Evolutionary conservation across 768 basidiomycete species (phyloP).

Genomic region (Suillus spraguei): DNA sequence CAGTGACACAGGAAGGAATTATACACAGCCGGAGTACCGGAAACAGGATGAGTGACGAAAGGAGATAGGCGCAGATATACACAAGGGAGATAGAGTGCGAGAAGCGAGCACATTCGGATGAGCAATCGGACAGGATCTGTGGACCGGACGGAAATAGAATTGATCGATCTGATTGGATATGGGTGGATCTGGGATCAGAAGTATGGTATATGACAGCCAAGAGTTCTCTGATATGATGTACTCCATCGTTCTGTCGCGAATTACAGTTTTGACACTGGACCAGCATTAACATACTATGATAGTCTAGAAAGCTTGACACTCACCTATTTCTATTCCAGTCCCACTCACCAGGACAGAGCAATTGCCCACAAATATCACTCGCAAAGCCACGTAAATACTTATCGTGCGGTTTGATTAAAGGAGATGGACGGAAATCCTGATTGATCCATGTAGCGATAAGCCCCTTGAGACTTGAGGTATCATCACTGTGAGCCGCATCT

Average conservation of each 20-base stretch:
- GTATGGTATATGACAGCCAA: too few relatives aligned
- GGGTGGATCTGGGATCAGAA: too few relatives aligned
- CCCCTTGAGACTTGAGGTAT: conserved; percentile 3
- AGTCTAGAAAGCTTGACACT: neutral
- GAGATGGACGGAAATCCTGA: neutral
- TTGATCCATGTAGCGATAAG: neutral
- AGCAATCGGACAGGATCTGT: too few relatives aligned
- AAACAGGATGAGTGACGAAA: too few relatives aligned
- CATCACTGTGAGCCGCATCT: conserved; percentile 1
- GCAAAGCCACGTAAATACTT: neutral
- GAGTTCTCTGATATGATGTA: conserved; percentile 7
- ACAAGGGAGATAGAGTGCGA: too few relatives aligned
- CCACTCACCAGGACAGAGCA: conserved; percentile 5
- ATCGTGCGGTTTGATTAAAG: neutral
- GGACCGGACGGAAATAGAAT: too few relatives aligned
- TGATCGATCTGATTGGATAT: too few relatives aligned
- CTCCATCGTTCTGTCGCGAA: conserved; percentile 13
- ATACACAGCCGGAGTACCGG: too few relatives aligned
- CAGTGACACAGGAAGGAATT: too few relatives aligned
- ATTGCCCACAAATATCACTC: neutral
- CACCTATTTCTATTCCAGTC: too few relatives aligned
- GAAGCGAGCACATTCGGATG: too few relatives aligned
- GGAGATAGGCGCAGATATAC: too few relatives aligned
- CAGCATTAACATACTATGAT: neutral
- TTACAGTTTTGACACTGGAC: conserved; percentile 1